Evolutionary conservation across 2,329 filamentous ascomycete species (phyloP), one percentile per base, ranked within the genome.

Genomic region (Neonectria magnoliae): DNA sequence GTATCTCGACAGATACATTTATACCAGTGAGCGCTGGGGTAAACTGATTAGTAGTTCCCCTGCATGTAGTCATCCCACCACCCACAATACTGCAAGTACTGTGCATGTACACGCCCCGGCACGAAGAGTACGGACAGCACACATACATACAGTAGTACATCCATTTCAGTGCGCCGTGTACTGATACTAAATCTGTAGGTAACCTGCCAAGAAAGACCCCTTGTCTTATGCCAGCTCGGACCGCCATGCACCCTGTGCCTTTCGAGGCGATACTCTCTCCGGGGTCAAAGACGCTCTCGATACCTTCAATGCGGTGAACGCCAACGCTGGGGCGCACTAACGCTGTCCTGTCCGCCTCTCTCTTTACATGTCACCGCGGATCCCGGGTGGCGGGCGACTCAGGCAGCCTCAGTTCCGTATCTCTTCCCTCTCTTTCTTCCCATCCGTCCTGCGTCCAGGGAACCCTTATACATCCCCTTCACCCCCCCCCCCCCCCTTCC

Each of bases 221-320:
- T 51, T 42, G 56, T 25, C 33, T 41, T 16, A 18, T 38, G 18
- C 11, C 16, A 57, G 55, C 55, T 45, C 50, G 27, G 57, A 25
- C 27, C 50, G 50, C 57, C 51, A 33, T 44, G 57, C 50, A 41
- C 57, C 27, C 36, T 47, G 50, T 33, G n/a, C 41, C 45, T 27
- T 29, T 50, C 25, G 44, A 47, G 44, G 31, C 25, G 44, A 47
- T 22, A 27, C 57, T 25, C 22, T 51, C 27, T 20, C 18, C 18
- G 18, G 48, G 41, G 20, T 29, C 33, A 42, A 45, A 42, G 61
- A 64, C 33, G 29, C 44, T 33, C 13, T 56, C 48, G 25, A 60
- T 64, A 14, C 47, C 54, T 48, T 63, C 61, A 60, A 25, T 33
- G 31, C 60, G 56, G 60, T 59, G 60, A 57, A 41, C 22, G 27